Evolutionary conservation across 768 basidiomycete genomes (phyloP), one percentile per base, ranked within the genome.

Genomic region (Tricholoma hemisulphureum): DNA sequence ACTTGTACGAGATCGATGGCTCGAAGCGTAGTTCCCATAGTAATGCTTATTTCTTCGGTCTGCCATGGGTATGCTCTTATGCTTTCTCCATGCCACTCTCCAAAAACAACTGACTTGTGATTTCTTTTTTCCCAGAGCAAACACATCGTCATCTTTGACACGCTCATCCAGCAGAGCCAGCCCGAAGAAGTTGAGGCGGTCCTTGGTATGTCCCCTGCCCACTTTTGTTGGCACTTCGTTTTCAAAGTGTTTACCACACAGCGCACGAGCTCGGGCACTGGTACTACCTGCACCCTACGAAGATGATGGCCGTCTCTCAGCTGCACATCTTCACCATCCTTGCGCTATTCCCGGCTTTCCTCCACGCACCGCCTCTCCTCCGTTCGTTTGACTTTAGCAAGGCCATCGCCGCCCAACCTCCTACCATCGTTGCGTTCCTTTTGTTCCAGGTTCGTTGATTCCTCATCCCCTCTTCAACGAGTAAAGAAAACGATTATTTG

Each of bases 31-130:
- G 89, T 14, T 45, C 92, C 2, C 96, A 99, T 74, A 91, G 88
- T 64, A 98, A 98, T 63, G 95, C 95, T n/a, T 98, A 97, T 77
- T 98, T 98, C 80, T 98, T 94, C 62, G 96, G 96, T 58, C 82
- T 98, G 11, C 96, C 95, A 1, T 95, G 94, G 89, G 93, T 92
- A 51, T 39, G 79, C 75, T 26, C 41, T 18, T 43, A 3, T 18
- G 49, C 20, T 28, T 39, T 37, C 8, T 46, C 20, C 1, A 16
- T n/a, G n/a, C 6, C 37, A n/a, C n/a, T n/a, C n/a, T n/a, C n/a
- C n/a, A n/a, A n/a, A n/a, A n/a, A 37, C 6, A 9, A 28, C 11
- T 23, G 39, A 18, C 13, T 48, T 23, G 11, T 45, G 32, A 32
- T 32, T 32, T 32, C 8, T 5, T 32, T 32, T 1, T 45, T 16